Conservation (phyloP, 140 eudicot genomes). For the Flaveria floridana region DNA sequence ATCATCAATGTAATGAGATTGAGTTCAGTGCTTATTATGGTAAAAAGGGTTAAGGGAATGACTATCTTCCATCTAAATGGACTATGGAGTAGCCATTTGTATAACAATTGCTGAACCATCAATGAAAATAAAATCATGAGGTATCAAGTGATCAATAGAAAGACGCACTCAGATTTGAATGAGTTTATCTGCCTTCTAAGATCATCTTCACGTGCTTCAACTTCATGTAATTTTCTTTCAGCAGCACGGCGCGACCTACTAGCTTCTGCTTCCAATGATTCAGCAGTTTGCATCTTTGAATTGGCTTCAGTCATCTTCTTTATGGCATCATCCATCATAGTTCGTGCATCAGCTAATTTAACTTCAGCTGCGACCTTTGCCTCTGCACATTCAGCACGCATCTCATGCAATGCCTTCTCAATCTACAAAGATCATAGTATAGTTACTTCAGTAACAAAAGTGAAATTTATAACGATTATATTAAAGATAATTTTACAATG, state of each 20-base stretch:
- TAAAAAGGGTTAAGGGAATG: not conserved
- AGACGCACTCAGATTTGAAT: slow-evolving; percentile 75
- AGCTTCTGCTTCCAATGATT: slow-evolving; percentile 73
- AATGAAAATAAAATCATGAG: not conserved
- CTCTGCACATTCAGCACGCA: slow-evolving; percentile 90
- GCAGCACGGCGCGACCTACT: slow-evolving; percentile 63
- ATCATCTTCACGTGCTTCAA: slow-evolving; percentile 95
- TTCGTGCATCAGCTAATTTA: slow-evolving; percentile 67
- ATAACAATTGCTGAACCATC: not conserved
- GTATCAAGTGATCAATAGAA: slow-evolving; percentile 15
- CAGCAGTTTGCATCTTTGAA: slow-evolving; percentile 60
- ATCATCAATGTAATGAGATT: not conserved
- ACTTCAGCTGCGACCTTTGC: slow-evolving; percentile 77
- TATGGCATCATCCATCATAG: slow-evolving; percentile 74
- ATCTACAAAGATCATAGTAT: slow-evolving; percentile 40
- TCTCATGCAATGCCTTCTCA: slow-evolving; percentile 89
- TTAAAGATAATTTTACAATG: not conserved
- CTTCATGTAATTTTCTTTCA: slow-evolving; percentile 82
- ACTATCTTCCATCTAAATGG: not conserved
- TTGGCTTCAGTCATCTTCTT: slow-evolving; percentile 62
- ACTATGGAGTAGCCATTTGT: not conserved
- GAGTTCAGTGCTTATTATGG: not conserved
- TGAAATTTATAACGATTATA: not conserved
- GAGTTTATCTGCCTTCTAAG: slow-evolving; percentile 63
- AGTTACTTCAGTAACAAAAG: not conserved